Evolutionary conservation across 192 early-diverging fungal genomes (phyloP).

Genomic region (Chytriomyces sp.): DNA sequence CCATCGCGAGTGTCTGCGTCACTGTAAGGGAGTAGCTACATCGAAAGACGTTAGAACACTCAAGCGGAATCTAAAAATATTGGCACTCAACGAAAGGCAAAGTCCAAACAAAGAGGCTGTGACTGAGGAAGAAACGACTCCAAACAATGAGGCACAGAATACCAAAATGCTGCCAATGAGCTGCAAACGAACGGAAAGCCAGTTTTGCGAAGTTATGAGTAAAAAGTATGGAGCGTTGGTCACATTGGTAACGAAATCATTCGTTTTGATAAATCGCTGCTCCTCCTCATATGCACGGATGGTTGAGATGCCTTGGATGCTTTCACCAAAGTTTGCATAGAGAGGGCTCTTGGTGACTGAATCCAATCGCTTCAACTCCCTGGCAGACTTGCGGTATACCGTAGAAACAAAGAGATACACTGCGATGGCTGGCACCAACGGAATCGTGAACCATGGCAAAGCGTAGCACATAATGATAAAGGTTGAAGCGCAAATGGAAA

Average conservation of each 20-base stretch:
- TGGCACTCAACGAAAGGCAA: not conserved
- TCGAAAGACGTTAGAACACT: not conserved
- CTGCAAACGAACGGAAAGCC: conserved; percentile 78
- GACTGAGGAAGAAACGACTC: conserved; percentile 49
- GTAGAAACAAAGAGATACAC: conserved; percentile 35
- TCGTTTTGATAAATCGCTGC: conserved; percentile 1
- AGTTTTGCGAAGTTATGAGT: conserved; percentile 69
- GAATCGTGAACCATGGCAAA: conserved; percentile 48
- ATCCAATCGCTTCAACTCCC: conserved; percentile 46
- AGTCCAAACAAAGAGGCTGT: conserved; percentile 61
- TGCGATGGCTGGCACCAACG: conserved; percentile 25
- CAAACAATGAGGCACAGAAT: conserved; percentile 75
- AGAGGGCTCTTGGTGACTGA: conserved; percentile 43
- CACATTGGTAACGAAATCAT: conserved; percentile 63
- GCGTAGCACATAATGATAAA: conserved; percentile 59
- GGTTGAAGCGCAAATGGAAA: conserved; percentile 50
- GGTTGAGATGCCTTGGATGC: conserved; percentile 74
- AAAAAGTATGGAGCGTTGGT: conserved; percentile 83
- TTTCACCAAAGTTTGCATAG: conserved; percentile 76
- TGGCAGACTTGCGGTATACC: conserved; percentile 33
- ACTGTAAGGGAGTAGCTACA: not conserved
- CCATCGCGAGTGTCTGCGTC: not conserved
- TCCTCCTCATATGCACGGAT: conserved; percentile 73
- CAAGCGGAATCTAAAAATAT: not conserved
- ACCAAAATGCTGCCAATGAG: conserved; percentile 73